Evolutionary conservation across 805 yeast genomes (phyloP).

Genomic region (Suhomyces faveliae): DNA sequence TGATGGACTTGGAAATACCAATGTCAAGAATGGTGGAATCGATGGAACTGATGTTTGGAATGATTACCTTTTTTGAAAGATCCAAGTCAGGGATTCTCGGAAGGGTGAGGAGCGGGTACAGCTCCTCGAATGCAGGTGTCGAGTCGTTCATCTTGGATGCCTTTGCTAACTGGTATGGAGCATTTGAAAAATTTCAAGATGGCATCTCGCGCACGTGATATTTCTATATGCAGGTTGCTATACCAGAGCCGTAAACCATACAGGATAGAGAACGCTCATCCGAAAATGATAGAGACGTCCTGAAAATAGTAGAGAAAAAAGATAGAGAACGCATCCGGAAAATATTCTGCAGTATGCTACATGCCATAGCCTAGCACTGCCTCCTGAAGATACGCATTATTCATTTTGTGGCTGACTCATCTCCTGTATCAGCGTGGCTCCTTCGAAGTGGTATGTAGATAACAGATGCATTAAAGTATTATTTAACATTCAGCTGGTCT

Average conservation of each 20-base stretch:
- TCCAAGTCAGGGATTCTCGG: constrained; percentile 33
- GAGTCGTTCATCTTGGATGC: constrained; percentile 2
- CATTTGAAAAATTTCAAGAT: constrained; percentile 4
- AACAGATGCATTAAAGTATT: too few relatives aligned
- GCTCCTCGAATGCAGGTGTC: constrained; percentile 23
- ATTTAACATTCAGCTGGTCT: background rate
- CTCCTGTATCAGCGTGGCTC: too few relatives aligned
- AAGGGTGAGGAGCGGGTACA: constrained; percentile 31
- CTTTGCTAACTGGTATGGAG: background rate
- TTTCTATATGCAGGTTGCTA: background rate
- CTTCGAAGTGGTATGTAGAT: too few relatives aligned
- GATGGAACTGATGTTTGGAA: constrained; percentile 18
- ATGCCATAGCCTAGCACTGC: too few relatives aligned
- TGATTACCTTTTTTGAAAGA: constrained; percentile 23
- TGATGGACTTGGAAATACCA: constrained; percentile 53
- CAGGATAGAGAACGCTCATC: too few relatives aligned
- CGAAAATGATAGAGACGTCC: too few relatives aligned
- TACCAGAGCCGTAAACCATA: background rate
- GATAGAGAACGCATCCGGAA: too few relatives aligned
- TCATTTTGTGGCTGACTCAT: too few relatives aligned
- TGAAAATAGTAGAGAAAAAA: too few relatives aligned
- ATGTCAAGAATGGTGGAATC: constrained; percentile 43
- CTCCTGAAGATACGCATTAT: too few relatives aligned
- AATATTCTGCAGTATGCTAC: too few relatives aligned
- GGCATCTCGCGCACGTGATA: constrained; percentile 5